These are phyloP conservation scores for Voacanga thouarsii DNA, from an alignment of 257 asterid species.

Conservation along the genomic window DNA sequence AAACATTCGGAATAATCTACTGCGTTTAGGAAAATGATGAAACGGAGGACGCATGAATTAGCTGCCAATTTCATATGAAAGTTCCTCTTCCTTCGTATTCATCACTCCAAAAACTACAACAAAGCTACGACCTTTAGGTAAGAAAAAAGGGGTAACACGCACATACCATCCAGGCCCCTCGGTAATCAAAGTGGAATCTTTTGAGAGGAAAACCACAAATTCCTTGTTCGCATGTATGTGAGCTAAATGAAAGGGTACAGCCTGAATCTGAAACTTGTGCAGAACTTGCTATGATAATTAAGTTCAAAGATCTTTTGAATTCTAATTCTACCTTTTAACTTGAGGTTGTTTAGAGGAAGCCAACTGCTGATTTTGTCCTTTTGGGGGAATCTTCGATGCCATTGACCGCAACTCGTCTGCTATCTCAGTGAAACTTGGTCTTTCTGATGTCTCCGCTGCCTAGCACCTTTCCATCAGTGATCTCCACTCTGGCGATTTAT, in stretches of 20 bases:
- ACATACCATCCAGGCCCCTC: no score
- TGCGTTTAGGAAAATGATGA: not conserved
- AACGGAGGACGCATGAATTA: not conserved
- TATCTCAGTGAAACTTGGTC: constrained; percentile 77
- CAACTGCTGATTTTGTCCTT: constrained; percentile 54
- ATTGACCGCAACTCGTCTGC: constrained; percentile 72
- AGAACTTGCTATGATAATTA: not conserved
- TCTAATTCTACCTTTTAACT: constrained; percentile 33
- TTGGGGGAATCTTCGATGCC: constrained; percentile 66
- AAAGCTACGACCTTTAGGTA: not conserved
- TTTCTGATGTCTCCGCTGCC: constrained; percentile 87
- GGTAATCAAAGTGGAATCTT: not conserved
- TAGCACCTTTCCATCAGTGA: constrained; percentile 90
- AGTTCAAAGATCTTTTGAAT: not conserved
- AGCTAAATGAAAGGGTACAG: not conserved
- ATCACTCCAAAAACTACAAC: not conserved
- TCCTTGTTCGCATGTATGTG: not conserved
- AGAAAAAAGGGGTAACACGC: not conserved
- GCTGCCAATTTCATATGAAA: not conserved
- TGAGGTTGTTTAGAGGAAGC: constrained; percentile 37
- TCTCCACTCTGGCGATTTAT: constrained; percentile 77
- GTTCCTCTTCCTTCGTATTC: not conserved
- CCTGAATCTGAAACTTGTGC: constrained; percentile 19
- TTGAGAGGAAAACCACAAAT: not conserved
- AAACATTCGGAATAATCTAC: no score